Evolutionary conservation across 768 basidiomycete genomes (phyloP), one percentile per base, ranked within the genome.

Genomic region (Pleurotus ostreatus): DNA sequence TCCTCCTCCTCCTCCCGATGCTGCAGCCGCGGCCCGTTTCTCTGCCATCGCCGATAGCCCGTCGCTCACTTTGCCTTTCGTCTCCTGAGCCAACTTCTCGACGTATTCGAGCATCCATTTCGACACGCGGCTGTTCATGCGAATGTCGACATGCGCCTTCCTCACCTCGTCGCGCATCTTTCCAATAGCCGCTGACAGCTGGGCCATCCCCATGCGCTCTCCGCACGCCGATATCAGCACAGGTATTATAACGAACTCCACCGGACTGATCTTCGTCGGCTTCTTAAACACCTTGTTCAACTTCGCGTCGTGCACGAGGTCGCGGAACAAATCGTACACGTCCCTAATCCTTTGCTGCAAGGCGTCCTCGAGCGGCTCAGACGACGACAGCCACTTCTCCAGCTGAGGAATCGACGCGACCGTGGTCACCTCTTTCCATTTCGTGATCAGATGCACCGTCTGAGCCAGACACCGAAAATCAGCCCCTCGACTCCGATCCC

Each of bases 391-490:
- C 80, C 82, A 85, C 56, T 79, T 77, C 59, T 84, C 78, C 26
- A 82, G 69, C 38, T 73, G 72, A 1, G 38, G 5, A 16, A 77
- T 69, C 15, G 70, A 64, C 0, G 68, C 68, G 0, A 71, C 55
- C 16, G 18, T 64, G 1, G 63, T 59, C 40, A 61, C 58, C n/a
- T 58, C 56, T 2, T 74, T 71, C 52, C 69, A 78, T 13, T 72
- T 74, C n/a, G 79, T 72, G 40, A 87, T 78, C 54, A 71, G 66
- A 49, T 75, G 80, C 4, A 87, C 67, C 0, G 81, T 72, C 37
- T 85, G 82, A 0, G 83, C 72, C 20, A 87, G 66, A 59, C 79
- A 79, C 5, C 84, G 78, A 63, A 83, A 87, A 60, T 85, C 84
- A 8, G 71, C 72, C 0, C 83, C 85, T n/a, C 76, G 71, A 23